phyloP scores from a whole-genome alignment of 805 yeast species.

The Ogataea pignaliae region DNA sequence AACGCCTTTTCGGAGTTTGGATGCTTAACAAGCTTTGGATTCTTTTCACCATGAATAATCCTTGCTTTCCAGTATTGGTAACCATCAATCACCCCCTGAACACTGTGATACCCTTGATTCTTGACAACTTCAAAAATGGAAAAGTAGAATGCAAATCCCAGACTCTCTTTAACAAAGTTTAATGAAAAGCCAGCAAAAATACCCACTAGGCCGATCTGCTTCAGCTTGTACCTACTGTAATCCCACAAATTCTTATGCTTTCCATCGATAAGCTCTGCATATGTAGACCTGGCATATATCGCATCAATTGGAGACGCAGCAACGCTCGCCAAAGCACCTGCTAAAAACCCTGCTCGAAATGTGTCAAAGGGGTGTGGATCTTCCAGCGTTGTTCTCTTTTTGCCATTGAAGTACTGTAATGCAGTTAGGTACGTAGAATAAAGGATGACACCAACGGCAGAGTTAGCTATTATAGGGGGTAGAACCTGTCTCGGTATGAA shows the following conservation, averaged over 20 bases:
- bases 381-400: slow-evolving; percentile 16
- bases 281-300: slow-evolving; percentile 73
- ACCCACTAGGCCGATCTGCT: slow-evolving; percentile 73
- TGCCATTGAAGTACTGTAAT: slow-evolving; percentile 35
- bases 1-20: slow-evolving; percentile 39
- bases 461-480: slow-evolving; percentile 86
- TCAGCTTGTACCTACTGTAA: slow-evolving; percentile 64
- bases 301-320: slow-evolving; percentile 96
- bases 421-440: slow-evolving; percentile 75
- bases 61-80: slow-evolving; percentile 34
- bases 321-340: slow-evolving; percentile 83
- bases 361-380: slow-evolving; percentile 47
- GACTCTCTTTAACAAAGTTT: slow-evolving; percentile 68
- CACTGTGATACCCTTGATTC: slow-evolving; percentile 53
- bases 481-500: slow-evolving; percentile 79
- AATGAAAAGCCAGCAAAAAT: slow-evolving; percentile 88
- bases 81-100: slow-evolving; percentile 41
- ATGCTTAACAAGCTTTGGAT: slow-evolving; percentile 15
- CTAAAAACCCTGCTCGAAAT: slow-evolving; percentile 75
- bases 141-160: slow-evolving; percentile 84
- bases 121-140: slow-evolving; percentile 75
- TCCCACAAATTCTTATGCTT: slow-evolving; percentile 70
- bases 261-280: slow-evolving; percentile 67
- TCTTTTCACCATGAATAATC: slow-evolving; percentile 14
- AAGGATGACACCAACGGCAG: slow-evolving; percentile 81